These are phyloP conservation scores for Croton setiger DNA, from an alignment of 441 rosid species.

Conservation along the genomic window DNA sequence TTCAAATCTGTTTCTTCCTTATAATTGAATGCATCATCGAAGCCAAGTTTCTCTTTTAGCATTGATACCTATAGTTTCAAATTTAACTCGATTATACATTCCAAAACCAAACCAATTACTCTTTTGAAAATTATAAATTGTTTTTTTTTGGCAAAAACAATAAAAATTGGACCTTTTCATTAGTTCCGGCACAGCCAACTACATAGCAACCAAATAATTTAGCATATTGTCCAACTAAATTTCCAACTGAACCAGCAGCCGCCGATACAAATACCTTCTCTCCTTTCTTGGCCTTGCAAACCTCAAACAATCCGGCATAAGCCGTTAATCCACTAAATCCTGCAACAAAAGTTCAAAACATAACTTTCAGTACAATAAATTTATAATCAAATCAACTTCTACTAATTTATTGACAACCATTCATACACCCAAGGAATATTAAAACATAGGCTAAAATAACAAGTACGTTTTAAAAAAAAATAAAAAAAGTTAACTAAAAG, in stretches of 20 bases:
- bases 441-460: no score
- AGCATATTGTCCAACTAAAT: slow-evolving; percentile 59
- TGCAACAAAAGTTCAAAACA: slow-evolving; percentile 15
- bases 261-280: slow-evolving; percentile 55
- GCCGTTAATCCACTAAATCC: slow-evolving; percentile 62
- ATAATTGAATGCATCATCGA: slow-evolving; percentile 76
- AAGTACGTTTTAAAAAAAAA: no score
- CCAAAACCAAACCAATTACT: neutral
- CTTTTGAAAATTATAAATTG: no score
- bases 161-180: slow-evolving; percentile 36
- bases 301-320: slow-evolving; percentile 42
- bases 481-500: no score
- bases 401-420: no score
- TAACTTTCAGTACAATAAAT: no score
- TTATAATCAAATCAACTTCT: no score
- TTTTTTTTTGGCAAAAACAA: neutral
- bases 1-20: slow-evolving; percentile 51
- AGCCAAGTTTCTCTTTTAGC: slow-evolving; percentile 69
- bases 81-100: no score
- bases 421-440: no score
- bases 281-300: slow-evolving; percentile 51
- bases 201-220: slow-evolving; percentile 52
- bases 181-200: slow-evolving; percentile 53
- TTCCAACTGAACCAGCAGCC: slow-evolving; percentile 53
- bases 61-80: slow-evolving; percentile 37